These are phyloP conservation scores for Lecanoromycetidae sp. DNA, from an alignment of 2,329 filamentous ascomycete genomes.

Conservation along the genomic window DNA sequence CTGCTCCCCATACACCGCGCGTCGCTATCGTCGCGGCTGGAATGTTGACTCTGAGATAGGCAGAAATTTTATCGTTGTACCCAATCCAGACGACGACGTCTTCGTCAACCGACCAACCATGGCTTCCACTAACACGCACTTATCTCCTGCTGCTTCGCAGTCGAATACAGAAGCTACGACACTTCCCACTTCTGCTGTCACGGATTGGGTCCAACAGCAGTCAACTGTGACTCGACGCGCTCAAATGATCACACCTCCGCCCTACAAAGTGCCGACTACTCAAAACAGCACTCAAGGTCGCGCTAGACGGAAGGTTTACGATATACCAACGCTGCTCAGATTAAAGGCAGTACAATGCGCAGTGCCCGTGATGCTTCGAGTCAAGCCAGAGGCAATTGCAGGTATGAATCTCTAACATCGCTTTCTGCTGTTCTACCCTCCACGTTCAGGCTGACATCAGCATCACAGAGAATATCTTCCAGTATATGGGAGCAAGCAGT, in stretches of 20 bases:
- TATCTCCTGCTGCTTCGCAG: no score
- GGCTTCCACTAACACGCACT: no score
- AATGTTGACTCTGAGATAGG: slow-evolving; percentile 1
- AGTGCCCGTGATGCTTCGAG: slow-evolving; percentile 9
- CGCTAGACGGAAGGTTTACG: slow-evolving; percentile 8
- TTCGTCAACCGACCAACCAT: neutral
- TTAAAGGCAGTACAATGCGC: slow-evolving; percentile 5
- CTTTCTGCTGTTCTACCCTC: neutral
- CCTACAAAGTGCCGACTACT: neutral
- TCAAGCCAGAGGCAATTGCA: slow-evolving; percentile 14
- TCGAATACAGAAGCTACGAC: no score
- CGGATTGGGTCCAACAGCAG: neutral
- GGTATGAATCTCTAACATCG: neutral
- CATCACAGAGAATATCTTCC: slow-evolving; percentile 12
- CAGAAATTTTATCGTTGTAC: no score
- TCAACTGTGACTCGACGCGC: slow-evolving; percentile 2
- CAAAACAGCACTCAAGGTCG: no score
- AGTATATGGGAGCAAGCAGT: slow-evolving; percentile 10
- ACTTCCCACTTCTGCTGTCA: neutral
- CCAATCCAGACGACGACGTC: neutral
- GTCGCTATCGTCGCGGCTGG: no score
- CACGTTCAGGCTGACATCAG: neutral
- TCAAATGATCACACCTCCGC: neutral
- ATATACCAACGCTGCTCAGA: slow-evolving; percentile 10
- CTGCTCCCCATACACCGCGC: no score